Base-by-base conservation (phyloP, 805 yeast genomes). In the Tetrapisispora arboricola region DNA sequence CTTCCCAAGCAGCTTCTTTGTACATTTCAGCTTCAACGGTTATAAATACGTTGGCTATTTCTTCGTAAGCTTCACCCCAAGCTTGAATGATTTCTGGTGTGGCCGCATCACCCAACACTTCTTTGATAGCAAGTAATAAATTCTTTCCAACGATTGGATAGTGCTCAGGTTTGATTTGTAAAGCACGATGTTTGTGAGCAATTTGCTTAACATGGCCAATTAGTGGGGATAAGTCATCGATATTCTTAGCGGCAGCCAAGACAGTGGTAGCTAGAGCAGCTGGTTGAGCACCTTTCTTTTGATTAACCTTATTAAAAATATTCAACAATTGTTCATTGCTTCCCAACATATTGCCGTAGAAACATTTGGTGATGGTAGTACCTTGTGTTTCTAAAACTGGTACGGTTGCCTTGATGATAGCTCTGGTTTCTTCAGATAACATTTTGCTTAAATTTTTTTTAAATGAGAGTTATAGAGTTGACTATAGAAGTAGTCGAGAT, bases 41-140 rank as follows among this genome's bases (percentile, higher is more conserved):
- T 47, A 81, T 80, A 47, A 80, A 65, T 9, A 76, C 57, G 42
- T 75, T 69, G 6, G 87, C 87, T 45, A 80, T 65, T 43, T 71
- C 73, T 28, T 70, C 72, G 55, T 81, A 80, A 5, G 88, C 87
- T 32, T 64, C 69, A 19, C 67, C 64, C 84, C 86, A 81, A 10
- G 85, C 84, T 20, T 63, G 68, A 34, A 78, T 49, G 40, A 81
- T 73, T 32, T 68, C 76, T 3, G 65, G 68, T 16, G 76, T 75
- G n/a, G 84, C 84, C n/a, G 66, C 69, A 32, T 63, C 69, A 5
- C 84, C 84, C 27, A 80, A 61, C 31, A 76, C 67, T 41, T 70
- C 69, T 31, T 58, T 55, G 58, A 82, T 67, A 12, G 85, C 75
- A 21, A 62, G 61, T 25, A 80, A 54, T n/a, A 82, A 58, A 44